Conservation (phyloP, 1,284 basidiomycete genomes). For the Sporisorium iseilematis-ciliati region DNA sequence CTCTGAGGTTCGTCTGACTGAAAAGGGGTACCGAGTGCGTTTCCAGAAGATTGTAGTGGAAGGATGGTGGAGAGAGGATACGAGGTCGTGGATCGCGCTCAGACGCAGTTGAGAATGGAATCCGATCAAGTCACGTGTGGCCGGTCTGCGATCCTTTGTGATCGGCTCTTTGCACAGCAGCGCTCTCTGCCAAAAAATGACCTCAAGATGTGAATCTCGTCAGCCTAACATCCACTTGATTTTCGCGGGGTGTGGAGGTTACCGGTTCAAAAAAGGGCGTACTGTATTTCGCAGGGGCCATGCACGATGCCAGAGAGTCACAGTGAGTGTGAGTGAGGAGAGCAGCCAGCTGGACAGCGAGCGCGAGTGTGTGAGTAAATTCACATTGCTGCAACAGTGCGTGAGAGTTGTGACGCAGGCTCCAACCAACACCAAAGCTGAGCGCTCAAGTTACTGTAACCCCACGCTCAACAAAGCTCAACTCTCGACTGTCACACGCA, state of each 20-base stretch:
- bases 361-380: too few relatives aligned
- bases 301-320: too few relatives aligned
- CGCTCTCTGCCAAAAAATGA: too few relatives aligned
- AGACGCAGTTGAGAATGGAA: not conserved
- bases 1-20: not conserved
- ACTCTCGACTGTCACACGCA: not conserved
- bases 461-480: constrained; percentile 1
- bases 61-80: not conserved
- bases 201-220: not conserved
- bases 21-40: not conserved
- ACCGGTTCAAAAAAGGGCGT: not conserved
- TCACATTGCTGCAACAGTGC: not conserved
- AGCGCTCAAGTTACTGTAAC: not conserved
- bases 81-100: not conserved
- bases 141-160: not conserved
- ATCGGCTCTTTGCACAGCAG: not conserved
- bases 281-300: constrained; percentile 1
- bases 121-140: constrained; percentile 2
- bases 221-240: not conserved
- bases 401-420: not conserved
- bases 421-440: not conserved
- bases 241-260: constrained; percentile 6
- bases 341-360: not conserved
- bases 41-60: not conserved
- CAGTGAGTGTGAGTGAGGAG: not conserved